Conservation (phyloP, 163 green algal genomes). For the Coccomyxa subellipsoidea region DNA sequence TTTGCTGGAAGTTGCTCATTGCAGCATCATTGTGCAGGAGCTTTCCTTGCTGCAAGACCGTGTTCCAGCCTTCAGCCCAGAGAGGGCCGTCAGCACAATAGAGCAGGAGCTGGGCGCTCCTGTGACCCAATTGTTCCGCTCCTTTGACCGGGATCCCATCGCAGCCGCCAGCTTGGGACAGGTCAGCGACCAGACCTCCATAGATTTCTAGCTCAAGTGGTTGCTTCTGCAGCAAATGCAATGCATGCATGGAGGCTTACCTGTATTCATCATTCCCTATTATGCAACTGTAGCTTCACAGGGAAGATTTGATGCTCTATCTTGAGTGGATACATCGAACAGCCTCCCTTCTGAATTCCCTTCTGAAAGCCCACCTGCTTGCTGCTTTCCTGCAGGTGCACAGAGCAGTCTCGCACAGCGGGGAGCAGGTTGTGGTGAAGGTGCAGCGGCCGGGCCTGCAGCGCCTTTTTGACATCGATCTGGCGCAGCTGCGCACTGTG, state of each 20-base stretch:
- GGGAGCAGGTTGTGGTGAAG: slow-evolving; percentile 59
- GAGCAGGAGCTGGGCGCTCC: slow-evolving; percentile 56
- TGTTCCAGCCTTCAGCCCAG: slow-evolving; percentile 59
- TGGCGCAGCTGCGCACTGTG: slow-evolving; percentile 57
- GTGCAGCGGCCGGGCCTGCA: slow-evolving; percentile 59
- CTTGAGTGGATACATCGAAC: no score
- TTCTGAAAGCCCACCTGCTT: no score
- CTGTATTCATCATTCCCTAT: neutral
- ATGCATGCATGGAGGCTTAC: neutral
- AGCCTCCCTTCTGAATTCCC: no score
- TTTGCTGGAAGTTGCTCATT: neutral
- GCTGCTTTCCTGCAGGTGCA: slow-evolving; percentile 73
- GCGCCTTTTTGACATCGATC: slow-evolving; percentile 65
- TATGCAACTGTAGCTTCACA: no score
- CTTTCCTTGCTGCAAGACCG: slow-evolving; percentile 73
- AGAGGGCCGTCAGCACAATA: slow-evolving; percentile 50
- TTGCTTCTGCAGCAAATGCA: no score
- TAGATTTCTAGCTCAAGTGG: no score
- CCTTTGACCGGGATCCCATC: slow-evolving; percentile 84
- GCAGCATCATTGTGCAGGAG: slow-evolving; percentile 52
- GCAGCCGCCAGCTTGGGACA: slow-evolving; percentile 91
- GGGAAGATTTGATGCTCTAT: no score
- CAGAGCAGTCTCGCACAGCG: slow-evolving; percentile 82
- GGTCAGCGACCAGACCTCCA: slow-evolving; percentile 44
- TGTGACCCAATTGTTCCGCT: slow-evolving; percentile 35